Evolutionary conservation across 2,329 filamentous ascomycete species (phyloP).

Genomic region (Penicillium sp.): DNA sequence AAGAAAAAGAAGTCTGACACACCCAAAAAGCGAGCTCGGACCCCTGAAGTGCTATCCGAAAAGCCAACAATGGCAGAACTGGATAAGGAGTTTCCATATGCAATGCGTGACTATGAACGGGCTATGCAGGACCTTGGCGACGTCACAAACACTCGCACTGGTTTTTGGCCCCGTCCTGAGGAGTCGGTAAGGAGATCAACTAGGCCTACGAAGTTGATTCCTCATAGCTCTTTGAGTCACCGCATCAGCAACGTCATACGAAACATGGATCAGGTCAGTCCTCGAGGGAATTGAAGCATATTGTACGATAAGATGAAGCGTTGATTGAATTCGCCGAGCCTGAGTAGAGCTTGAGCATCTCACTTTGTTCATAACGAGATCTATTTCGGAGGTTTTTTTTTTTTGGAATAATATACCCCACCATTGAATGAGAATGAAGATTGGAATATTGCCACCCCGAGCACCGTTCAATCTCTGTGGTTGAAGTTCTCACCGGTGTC

Average conservation of each 20-base stretch:
- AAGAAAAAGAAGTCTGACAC: not conserved
- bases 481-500: too few relatives aligned
- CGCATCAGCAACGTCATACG: not conserved
- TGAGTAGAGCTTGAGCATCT: not conserved
- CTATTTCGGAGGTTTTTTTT: not conserved
- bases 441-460: not conserved
- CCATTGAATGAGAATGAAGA: not conserved
- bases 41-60: not conserved
- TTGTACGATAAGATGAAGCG: not conserved
- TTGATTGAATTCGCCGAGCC: not conserved
- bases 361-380: not conserved
- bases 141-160: not conserved
- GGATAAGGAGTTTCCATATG: not conserved
- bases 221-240: not conserved
- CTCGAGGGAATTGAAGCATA: not conserved
- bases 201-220: not conserved
- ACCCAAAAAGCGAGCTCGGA: not conserved
- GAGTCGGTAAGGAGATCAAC: not conserved
- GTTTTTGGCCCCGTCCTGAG: not conserved
- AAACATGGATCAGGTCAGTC: not conserved
- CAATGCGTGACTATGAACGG: not conserved
- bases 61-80: not conserved
- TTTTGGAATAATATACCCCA: not conserved
- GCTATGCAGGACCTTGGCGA: not conserved
- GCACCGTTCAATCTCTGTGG: not conserved